These are phyloP conservation scores for Nasturtium officinale DNA, from an alignment of 345 rosid species.

Conservation along the genomic window DNA sequence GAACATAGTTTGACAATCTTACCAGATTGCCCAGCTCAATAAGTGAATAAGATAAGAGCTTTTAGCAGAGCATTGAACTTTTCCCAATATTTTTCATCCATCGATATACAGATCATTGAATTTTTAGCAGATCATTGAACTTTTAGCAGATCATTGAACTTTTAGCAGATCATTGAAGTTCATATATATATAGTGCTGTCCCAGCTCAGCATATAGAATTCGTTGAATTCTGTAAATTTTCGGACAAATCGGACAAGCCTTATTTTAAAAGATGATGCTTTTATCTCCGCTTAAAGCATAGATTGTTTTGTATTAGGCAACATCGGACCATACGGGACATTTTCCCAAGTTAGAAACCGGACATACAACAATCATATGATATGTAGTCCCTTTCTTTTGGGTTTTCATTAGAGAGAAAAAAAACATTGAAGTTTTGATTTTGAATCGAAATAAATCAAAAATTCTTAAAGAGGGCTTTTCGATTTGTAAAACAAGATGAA, in stretches of 20 bases:
- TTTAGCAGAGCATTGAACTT: no score
- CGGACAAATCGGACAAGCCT: neutral
- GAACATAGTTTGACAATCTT: no score
- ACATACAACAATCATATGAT: neutral
- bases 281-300: conserved; percentile 8
- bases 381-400: conserved; percentile 1
- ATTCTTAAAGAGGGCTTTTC: neutral
- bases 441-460: neutral
- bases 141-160: no score
- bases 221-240: neutral
- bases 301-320: neutral
- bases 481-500: neutral
- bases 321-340: neutral
- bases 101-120: no score
- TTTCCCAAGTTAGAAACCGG: conserved; percentile 10
- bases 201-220: neutral
- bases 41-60: no score
- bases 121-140: no score
- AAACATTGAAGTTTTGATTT: neutral
- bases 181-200: neutral
- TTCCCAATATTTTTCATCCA: no score
- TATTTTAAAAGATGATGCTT: neutral
- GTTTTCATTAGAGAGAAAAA: neutral
- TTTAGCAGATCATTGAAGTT: no score
- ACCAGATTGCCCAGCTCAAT: no score